These are phyloP conservation scores for Gamsiella multidivaricata DNA, from an alignment of 192 early-diverging fungal genomes.

Conservation along the genomic window DNA sequence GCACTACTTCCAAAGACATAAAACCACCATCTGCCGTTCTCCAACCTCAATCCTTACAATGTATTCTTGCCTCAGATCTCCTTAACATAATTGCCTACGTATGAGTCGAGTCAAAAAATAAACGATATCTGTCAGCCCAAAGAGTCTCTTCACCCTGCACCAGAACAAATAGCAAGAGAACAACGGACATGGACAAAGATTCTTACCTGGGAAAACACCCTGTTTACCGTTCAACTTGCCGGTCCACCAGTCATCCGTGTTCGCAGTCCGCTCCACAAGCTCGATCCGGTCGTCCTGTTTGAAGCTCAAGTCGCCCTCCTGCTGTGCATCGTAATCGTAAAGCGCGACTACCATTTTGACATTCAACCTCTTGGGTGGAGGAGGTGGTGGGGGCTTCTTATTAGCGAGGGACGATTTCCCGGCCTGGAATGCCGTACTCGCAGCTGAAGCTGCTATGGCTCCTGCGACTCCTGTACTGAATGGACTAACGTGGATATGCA, in stretches of 20 bases:
- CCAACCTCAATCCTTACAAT: too few species aligned
- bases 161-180: too few species aligned
- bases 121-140: too few species aligned
- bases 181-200: too few species aligned
- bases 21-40: too few species aligned
- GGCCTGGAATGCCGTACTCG: slow-evolving; percentile 16
- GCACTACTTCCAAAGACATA: too few species aligned
- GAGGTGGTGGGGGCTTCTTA: slow-evolving; percentile 54
- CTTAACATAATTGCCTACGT: too few species aligned
- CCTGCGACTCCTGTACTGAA: slow-evolving; percentile 43
- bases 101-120: too few species aligned
- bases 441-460: slow-evolving; percentile 37
- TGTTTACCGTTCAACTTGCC: slow-evolving; percentile 68
- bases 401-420: slow-evolving; percentile 2
- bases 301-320: slow-evolving; percentile 78
- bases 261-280: slow-evolving; percentile 69
- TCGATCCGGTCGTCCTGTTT: slow-evolving; percentile 77
- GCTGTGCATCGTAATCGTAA: slow-evolving; percentile 83
- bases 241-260: slow-evolving; percentile 87
- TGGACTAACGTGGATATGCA: slow-evolving; percentile 42
- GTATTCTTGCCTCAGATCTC: too few species aligned
- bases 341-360: slow-evolving; percentile 73
- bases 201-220: slow-evolving; percentile 79
- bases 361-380: slow-evolving; percentile 28
- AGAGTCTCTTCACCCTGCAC: too few species aligned